Evolutionary conservation across 805 yeast genomes (phyloP), one percentile per base, ranked within the genome.

Genomic region (Starmerella stellata): DNA sequence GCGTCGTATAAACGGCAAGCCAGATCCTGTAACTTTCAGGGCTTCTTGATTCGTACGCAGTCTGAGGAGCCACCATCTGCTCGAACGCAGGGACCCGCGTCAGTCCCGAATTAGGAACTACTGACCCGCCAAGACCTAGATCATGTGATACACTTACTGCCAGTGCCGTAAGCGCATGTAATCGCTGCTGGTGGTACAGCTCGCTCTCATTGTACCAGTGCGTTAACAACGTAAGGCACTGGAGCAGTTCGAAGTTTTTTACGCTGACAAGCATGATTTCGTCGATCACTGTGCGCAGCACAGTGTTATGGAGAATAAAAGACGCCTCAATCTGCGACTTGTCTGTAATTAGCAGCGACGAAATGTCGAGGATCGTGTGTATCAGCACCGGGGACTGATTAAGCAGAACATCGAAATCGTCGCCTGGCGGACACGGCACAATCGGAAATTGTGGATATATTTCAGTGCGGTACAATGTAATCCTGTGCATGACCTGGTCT

Each of bases 141-240:
- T 83, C 95, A 48, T 72, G 76, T 2, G 78, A 66, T 56, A 83
- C 62, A 3, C 77, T 64, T 13, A 75, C 70, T 38, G 83, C 72
- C 18, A 80, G 60, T 13, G 70, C 62, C 39, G 72, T 70, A 45
- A 80, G 65, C 38, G 81, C 61, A 52, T 79, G 90, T 46, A 75
- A 74, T 35, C 92, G 69, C 41, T 92, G 70, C 48, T 78, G 78
- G 45, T 74, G 78, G 46, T 79, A 78, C 48, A 79, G 62, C 55
- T 81, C 94, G 0, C 93, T 79, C 3, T 80, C 70, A 46, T 78
- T 79, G 53, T 81, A 82, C 93, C 93, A 83, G 21, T 75, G 56
- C 20, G 78, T 68, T 38, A 78, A 60, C 4, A 79, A 50, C 16
- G 78, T 52, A 36, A 78, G 59, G 16, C 75, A 60, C 53, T 75